Evolutionary conservation across 148 eudicot species (phyloP).

Genomic region (Cornus kousa): DNA sequence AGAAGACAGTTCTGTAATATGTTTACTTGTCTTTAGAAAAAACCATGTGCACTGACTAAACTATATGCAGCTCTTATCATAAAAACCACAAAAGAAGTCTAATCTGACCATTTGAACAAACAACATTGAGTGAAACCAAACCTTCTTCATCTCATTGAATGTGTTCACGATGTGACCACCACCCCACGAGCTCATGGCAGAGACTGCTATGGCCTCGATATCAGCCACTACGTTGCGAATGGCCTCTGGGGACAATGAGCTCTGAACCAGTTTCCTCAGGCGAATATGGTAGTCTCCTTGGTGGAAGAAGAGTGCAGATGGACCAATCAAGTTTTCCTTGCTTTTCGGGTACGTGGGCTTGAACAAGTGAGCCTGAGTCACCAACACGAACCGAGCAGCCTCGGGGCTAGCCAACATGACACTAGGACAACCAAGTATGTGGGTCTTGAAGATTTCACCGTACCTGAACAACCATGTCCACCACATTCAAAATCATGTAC

Average conservation of each 20-base stretch:
- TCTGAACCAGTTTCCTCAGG: conserved; percentile 46
- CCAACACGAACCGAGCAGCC: conserved; percentile 44
- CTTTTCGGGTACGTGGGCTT: conserved; percentile 60
- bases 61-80: too few species aligned
- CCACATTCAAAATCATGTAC: background rate
- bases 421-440: conserved; percentile 49
- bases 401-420: conserved; percentile 62
- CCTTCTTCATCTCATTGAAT: conserved; percentile 58
- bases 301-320: conserved; percentile 50
- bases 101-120: background rate
- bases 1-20: background rate
- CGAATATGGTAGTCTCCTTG: conserved; percentile 46
- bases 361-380: conserved; percentile 45
- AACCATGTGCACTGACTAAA: too few species aligned
- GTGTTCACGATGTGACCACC: conserved; percentile 34
- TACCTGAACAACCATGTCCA: conserved; percentile 28
- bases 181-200: conserved; percentile 37
- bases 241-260: conserved; percentile 39
- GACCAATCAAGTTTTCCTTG: conserved; percentile 54
- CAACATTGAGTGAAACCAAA: conserved; percentile 18
- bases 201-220: conserved; percentile 34
- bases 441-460: conserved; percentile 61
- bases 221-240: conserved; percentile 23
- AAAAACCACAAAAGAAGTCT: too few species aligned
- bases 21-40: background rate